A percentile compares a stretch with the other conserved stretches of the same genome.
phyloP scores from a whole-genome alignment of 2,329 filamentous ascomycete species.

The Aspergillus sp. region DNA sequence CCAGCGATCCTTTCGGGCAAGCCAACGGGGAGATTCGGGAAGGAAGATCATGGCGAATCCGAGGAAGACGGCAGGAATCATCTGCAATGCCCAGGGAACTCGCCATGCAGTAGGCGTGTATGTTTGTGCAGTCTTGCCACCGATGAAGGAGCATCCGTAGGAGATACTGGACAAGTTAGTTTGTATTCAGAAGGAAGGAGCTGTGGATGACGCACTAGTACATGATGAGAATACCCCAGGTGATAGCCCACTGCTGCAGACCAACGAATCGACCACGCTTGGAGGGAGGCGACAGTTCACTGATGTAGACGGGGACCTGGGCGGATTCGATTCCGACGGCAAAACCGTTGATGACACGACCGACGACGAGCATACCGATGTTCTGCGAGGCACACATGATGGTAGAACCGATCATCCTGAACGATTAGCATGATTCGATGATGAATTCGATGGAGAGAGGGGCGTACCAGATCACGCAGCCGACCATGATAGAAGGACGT shows the following conservation, averaged over 20 bases:
- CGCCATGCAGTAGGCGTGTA: conserved; percentile 53
- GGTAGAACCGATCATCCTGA: conserved; percentile 46
- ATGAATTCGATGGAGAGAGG: conserved; percentile 53
- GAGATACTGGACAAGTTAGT: conserved; percentile 41
- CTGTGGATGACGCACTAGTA: conserved; percentile 46
- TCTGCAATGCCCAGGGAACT: conserved; percentile 62
- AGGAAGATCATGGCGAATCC: conserved; percentile 49
- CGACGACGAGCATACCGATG: conserved; percentile 64
- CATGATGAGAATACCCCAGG: conserved; percentile 67
- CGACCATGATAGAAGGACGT: conserved; percentile 48
- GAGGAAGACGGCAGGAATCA: conserved; percentile 56
- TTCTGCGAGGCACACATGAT: conserved; percentile 59
- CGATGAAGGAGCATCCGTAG: conserved; percentile 57
- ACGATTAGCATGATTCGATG: conserved; percentile 41
- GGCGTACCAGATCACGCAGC: conserved; percentile 43
- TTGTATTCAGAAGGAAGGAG: background rate
- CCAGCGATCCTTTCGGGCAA: conserved; percentile 58
- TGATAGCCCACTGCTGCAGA: conserved; percentile 71
- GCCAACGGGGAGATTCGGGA: conserved; percentile 60
- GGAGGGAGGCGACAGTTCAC: conserved; percentile 57
- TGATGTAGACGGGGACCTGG: conserved; percentile 66
- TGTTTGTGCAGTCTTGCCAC: conserved; percentile 28
- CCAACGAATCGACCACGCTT: conserved; percentile 62
- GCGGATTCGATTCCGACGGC: conserved; percentile 70
- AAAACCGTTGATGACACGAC: conserved; percentile 65